Conservation (phyloP, 2,329 filamentous ascomycete species). For the Teratosphaeria nubilosa region DNA sequence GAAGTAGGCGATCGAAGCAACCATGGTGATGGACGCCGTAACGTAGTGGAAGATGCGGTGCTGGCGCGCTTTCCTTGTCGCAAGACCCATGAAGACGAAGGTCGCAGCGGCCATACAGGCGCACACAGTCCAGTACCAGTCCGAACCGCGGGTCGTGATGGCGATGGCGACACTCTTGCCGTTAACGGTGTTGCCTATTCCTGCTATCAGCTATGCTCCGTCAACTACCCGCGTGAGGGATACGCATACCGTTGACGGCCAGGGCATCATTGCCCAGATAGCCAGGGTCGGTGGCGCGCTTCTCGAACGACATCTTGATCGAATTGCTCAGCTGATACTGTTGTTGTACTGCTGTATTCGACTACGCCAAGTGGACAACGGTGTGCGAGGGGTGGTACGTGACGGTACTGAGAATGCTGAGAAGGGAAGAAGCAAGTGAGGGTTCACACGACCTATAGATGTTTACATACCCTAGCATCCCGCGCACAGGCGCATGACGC, state of each 20-base stretch:
- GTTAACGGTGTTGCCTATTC: constrained; percentile 4
- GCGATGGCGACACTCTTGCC: constrained; percentile 35
- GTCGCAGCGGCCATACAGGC: constrained; percentile 49
- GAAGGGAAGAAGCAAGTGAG: background rate
- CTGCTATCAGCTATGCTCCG: background rate
- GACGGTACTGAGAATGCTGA: background rate
- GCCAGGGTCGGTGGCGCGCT: background rate
- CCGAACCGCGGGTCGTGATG: constrained; percentile 50
- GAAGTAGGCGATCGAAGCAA: constrained; percentile 55
- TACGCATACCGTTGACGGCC: constrained; percentile 30
- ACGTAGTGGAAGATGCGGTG: constrained; percentile 57
- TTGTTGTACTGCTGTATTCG: background rate
- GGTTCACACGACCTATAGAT: background rate
- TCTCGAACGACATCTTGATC: background rate
- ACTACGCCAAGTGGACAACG: background rate
- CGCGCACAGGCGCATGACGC: background rate
- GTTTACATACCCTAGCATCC: background rate
- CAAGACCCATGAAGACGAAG: constrained; percentile 43
- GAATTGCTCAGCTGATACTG: background rate
- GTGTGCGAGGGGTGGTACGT: background rate
- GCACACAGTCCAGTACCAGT: constrained; percentile 54
- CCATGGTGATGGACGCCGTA: constrained; percentile 47
- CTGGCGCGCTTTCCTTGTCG: constrained; percentile 43
- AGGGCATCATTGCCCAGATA: constrained; percentile 35
- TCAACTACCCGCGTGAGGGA: background rate